A percentile compares a stretch with the other conserved stretches of the same genome.
Evolutionary conservation across 2,329 filamentous ascomycete genomes (phyloP).

Genomic region (Talaromyces pinophilus): DNA sequence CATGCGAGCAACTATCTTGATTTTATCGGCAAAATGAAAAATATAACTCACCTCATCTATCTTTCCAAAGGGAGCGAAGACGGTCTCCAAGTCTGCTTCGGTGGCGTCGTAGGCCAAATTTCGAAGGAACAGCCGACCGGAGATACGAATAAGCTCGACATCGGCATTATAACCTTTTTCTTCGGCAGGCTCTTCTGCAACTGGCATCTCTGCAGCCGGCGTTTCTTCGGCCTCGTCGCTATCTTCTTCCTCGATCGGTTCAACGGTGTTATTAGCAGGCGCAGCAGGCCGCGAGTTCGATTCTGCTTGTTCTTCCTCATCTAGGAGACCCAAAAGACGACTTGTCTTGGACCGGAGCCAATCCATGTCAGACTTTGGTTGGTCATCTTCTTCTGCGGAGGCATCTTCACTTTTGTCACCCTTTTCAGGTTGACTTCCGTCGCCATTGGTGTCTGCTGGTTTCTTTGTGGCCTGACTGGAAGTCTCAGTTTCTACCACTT

Average conservation of each 20-base stretch:
- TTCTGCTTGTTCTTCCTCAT: constrained; percentile 58
- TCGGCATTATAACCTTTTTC: constrained; percentile 42
- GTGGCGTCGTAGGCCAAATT: constrained; percentile 82
- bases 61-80: constrained; percentile 70
- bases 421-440: constrained; percentile 12
- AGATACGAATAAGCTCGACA: constrained; percentile 67
- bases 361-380: constrained; percentile 69
- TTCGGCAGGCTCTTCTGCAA: constrained; percentile 25
- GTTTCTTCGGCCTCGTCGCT: constrained; percentile 16
- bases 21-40: constrained; percentile 14
- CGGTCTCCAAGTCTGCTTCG: constrained; percentile 71
- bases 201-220: background rate
- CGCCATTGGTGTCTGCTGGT: background rate
- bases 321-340: constrained; percentile 78
- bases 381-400: constrained; percentile 32
- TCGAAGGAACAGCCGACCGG: constrained; percentile 79
- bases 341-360: constrained; percentile 91
- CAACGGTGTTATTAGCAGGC: constrained; percentile 20
- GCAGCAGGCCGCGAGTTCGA: constrained; percentile 39
- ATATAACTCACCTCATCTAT: constrained; percentile 78
- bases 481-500: constrained; percentile 7
- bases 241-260: constrained; percentile 13
- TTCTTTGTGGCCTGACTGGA: background rate
- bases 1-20: constrained; percentile 55
- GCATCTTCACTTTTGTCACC: constrained; percentile 24